A percentile compares a stretch with the other conserved stretches of the same genome.
Evolutionary conservation across 257 asterid genomes (phyloP).

Genomic region (Mentha longifolia): DNA sequence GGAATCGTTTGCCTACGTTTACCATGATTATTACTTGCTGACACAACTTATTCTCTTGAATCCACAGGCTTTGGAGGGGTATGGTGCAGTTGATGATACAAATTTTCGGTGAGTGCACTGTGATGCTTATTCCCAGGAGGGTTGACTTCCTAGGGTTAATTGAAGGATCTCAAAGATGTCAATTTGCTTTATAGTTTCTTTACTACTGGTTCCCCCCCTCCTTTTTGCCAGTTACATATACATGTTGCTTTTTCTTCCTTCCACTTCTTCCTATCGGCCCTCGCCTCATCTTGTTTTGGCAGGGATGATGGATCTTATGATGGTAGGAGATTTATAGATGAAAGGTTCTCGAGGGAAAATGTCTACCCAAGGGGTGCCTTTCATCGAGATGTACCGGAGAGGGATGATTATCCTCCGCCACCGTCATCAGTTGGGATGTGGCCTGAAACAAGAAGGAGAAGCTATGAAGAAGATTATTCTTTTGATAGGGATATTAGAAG

Average conservation of each 20-base stretch:
- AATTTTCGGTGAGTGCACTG: constrained; percentile 80
- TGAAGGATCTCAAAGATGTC: constrained; percentile 28
- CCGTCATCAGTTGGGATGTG: constrained; percentile 68
- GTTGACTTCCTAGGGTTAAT: constrained; percentile 34
- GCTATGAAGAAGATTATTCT: constrained; percentile 79
- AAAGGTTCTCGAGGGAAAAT: constrained; percentile 85
- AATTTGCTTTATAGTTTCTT: constrained; percentile 16
- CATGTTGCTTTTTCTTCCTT: constrained; percentile 35
- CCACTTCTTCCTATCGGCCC: constrained; percentile 39
- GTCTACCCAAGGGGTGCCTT: constrained; percentile 70
- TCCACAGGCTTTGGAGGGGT: constrained; percentile 99
- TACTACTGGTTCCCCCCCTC: neutral
- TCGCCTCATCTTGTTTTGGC: constrained; percentile 53
- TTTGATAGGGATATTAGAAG: constrained; percentile 82
- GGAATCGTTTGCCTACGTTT: constrained; percentile 95
- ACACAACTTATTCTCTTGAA: constrained; percentile 98
- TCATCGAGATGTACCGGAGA: constrained; percentile 76
- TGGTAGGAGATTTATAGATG: constrained; percentile 91
- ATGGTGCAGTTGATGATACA: constrained; percentile 83
- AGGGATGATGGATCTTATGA: constrained; percentile 91
- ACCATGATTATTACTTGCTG: constrained; percentile 92
- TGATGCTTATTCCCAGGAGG: constrained; percentile 45
- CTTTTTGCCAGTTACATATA: constrained; percentile 7
- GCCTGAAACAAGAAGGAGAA: constrained; percentile 86
- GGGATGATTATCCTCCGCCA: constrained; percentile 81